phyloP scores from a whole-genome alignment of 148 eudicot species.

The Amaranthus cruentus region DNA sequence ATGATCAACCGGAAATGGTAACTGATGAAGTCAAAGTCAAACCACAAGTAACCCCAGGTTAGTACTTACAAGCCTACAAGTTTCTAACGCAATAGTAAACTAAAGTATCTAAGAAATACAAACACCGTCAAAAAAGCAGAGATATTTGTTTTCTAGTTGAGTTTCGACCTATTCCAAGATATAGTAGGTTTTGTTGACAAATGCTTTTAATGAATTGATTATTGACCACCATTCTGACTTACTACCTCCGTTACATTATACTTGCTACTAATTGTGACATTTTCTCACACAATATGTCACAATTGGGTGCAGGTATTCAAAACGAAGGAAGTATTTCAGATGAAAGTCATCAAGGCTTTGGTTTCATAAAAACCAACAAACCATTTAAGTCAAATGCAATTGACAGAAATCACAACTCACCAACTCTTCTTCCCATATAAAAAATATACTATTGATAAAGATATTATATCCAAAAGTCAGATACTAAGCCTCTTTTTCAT shows the following conservation, averaged over 20 bases:
- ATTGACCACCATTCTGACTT: not conserved
- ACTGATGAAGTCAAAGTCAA: constrained; percentile 23
- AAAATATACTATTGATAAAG: too few species aligned
- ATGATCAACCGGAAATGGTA: constrained; percentile 19
- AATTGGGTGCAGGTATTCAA: too few species aligned
- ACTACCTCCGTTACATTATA: constrained; percentile 3
- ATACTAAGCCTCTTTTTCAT: not conserved
- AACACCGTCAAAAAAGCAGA: not conserved
- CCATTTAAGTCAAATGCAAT: not conserved
- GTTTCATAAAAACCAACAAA: not conserved
- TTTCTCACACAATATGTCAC: too few species aligned
- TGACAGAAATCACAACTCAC: not conserved
- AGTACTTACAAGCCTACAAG: constrained; percentile 23
- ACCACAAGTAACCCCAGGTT: constrained; percentile 31
- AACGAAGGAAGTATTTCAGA: too few species aligned
- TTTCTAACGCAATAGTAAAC: not conserved
- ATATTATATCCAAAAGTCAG: too few species aligned
- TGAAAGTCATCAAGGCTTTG: too few species aligned
- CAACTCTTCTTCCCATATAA: not conserved
- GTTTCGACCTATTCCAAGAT: not conserved
- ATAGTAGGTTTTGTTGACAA: not conserved
- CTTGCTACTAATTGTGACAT: not conserved
- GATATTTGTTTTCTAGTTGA: not conserved
- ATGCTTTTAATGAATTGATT: not conserved
- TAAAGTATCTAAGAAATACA: not conserved